Evolutionary conservation across 768 basidiomycete species (phyloP).

Genomic region (Russula dissimulans): DNA sequence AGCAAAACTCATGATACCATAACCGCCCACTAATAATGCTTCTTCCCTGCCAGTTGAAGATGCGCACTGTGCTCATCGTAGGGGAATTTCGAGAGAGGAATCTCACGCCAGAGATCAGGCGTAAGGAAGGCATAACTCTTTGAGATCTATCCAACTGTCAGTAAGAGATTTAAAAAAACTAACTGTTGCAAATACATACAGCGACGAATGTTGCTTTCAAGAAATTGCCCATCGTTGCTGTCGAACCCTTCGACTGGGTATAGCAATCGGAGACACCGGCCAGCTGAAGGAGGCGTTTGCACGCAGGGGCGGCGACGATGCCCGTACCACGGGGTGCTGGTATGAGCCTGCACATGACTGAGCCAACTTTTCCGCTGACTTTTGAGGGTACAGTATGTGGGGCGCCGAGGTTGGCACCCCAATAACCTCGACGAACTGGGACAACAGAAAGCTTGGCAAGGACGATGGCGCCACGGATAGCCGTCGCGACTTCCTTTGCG

Average conservation of each 20-base stretch:
- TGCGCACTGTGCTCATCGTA: conserved; percentile 96
- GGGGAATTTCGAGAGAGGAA: conserved; percentile 78
- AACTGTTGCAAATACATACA: conserved; percentile 37
- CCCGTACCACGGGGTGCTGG: conserved; percentile 98
- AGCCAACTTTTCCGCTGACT: conserved; percentile 96
- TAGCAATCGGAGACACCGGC: conserved; percentile 98
- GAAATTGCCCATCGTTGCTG: conserved; percentile 98
- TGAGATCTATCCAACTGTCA: conserved; percentile 55
- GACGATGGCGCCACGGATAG: conserved; percentile 99
- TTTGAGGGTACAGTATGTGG: conserved; percentile 99
- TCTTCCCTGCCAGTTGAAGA: conserved; percentile 78
- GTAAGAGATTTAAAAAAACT: background rate
- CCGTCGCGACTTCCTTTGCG: conserved; percentile 99
- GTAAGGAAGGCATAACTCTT: conserved; percentile 98
- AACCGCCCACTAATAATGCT: conserved; percentile 40
- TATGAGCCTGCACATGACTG: conserved; percentile 98
- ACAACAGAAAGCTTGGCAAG: conserved; percentile 96
- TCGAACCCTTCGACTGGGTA: conserved; percentile 96
- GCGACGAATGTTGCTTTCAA: conserved; percentile 94
- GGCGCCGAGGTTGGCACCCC: conserved; percentile 98
- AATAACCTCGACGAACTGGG: conserved; percentile 98
- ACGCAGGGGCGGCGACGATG: conserved; percentile 98
- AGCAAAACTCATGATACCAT: background rate
- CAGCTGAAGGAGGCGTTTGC: conserved; percentile 91
- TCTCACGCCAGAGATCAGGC: conserved; percentile 95